Percentiles rank a stretch among this genome's conserved stretches.
phyloP scores from a whole-genome alignment of 129 eudicot species.

The Saposhnikovia divaricata region DNA sequence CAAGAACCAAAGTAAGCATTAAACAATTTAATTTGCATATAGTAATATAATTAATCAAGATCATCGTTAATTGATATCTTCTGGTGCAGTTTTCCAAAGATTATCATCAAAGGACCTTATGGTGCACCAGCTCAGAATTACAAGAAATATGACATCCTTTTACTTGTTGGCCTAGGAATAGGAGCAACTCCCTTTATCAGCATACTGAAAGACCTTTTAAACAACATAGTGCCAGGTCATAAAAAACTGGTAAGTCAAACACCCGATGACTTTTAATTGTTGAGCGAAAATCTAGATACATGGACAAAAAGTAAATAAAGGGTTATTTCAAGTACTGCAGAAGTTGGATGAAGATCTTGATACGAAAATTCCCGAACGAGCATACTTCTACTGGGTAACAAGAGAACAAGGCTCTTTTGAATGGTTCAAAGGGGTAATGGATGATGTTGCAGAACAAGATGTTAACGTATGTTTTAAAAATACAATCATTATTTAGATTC shows the following conservation, averaged over 20 bases:
- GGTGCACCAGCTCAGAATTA: conserved; percentile 93
- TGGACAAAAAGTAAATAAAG: neutral
- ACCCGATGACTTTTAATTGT: neutral
- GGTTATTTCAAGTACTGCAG: neutral
- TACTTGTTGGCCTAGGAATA: conserved; percentile 82
- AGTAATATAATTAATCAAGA: neutral
- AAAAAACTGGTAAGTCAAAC: conserved; percentile 17
- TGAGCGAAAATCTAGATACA: neutral
- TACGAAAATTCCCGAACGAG: conserved; percentile 37
- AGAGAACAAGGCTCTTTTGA: conserved; percentile 95
- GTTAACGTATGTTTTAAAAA: conserved; percentile 36
- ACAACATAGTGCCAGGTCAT: conserved; percentile 24
- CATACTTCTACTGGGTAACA: conserved; percentile 94
- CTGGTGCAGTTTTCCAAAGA: conserved; percentile 48
- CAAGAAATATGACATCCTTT: conserved; percentile 52
- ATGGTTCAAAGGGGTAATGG: conserved; percentile 98
- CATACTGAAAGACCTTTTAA: conserved; percentile 71
- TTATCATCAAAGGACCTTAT: conserved; percentile 75
- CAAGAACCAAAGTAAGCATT: conserved; percentile 38
- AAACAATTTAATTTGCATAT: neutral
- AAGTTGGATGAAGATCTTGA: neutral
- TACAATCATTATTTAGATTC: neutral
- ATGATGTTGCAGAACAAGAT: conserved; percentile 77
- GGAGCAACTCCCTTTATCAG: conserved; percentile 97
- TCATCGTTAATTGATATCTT: neutral